These are phyloP conservation scores for Phytophthora melonis DNA, from an alignment of 352 stramenopile genomes.

Conservation along the genomic window DNA sequence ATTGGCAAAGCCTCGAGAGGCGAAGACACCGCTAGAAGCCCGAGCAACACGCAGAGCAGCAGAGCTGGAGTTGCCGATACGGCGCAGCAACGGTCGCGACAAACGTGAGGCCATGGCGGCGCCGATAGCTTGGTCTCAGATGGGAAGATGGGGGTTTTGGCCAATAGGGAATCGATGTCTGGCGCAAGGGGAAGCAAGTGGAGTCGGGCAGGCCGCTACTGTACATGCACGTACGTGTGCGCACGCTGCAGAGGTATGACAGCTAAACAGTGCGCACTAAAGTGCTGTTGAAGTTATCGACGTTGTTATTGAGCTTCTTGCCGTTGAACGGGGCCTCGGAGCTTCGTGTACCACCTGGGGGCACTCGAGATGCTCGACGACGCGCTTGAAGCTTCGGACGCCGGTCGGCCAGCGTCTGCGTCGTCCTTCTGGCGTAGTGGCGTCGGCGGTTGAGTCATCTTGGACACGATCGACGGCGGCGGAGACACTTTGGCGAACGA, in stretches of 20 bases:
- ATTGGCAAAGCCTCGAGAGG: conserved; percentile 32
- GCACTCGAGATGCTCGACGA: conserved; percentile 36
- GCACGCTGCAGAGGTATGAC: too few species aligned
- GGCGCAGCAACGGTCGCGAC: conserved; percentile 23
- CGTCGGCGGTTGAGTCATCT: conserved; percentile 61
- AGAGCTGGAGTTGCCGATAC: not conserved
- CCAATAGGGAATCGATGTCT: conserved; percentile 20
- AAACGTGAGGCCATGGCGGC: conserved; percentile 33
- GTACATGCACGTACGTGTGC: too few species aligned
- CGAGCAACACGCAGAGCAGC: not conserved
- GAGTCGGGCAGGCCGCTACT: not conserved
- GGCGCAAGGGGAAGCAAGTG: not conserved
- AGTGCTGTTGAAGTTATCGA: conserved; percentile 1
- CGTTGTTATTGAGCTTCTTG: conserved; percentile 12
- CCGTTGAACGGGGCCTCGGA: conserved; percentile 36
- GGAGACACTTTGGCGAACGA: conserved; percentile 45
- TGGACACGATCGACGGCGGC: conserved; percentile 42
- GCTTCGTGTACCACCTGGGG: conserved; percentile 76
- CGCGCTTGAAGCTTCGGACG: conserved; percentile 15
- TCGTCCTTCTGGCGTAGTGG: conserved; percentile 17
- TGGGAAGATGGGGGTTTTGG: conserved; percentile 24
- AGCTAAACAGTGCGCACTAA: not conserved
- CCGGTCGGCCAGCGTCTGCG: not conserved
- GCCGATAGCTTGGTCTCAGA: not conserved
- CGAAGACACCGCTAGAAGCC: not conserved